A percentile compares a stretch with the other conserved stretches of the same genome.
Evolutionary conservation across 495 filamentous ascomycete genomes (phyloP).

Genomic region (Pseudoneurospora amorphoporcata): DNA sequence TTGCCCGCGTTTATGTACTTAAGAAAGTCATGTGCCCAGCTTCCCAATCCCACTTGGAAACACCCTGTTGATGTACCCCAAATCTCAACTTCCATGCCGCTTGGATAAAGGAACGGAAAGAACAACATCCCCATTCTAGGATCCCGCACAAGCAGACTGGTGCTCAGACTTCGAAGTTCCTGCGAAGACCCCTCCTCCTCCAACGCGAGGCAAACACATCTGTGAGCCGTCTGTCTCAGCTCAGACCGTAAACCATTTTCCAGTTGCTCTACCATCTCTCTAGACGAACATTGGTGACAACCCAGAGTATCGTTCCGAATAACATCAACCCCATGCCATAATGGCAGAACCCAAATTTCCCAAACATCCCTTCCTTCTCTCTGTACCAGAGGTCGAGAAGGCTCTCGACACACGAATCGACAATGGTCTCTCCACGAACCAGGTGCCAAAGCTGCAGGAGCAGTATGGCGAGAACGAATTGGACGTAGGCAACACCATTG

Average conservation of each 20-base stretch:
- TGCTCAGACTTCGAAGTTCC: background rate
- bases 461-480: conserved; percentile 53
- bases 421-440: conserved; percentile 41
- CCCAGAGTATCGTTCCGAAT: background rate
- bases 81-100: background rate
- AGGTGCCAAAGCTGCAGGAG: conserved; percentile 38
- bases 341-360: conserved; percentile 33
- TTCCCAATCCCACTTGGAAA: background rate
- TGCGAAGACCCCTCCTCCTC: background rate
- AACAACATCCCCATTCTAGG: background rate
- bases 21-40: background rate
- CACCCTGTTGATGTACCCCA: background rate
- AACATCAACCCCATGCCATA: background rate
- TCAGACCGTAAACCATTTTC: background rate
- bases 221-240: background rate
- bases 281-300: background rate
- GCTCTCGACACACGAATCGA: conserved; percentile 46
- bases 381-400: conserved; percentile 40
- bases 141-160: background rate
- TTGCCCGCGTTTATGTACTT: background rate
- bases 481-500: conserved; percentile 47
- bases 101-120: background rate
- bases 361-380: conserved; percentile 43
- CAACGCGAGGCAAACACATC: background rate
- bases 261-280: background rate